Evolutionary conservation across 2,329 filamentous ascomycete species (phyloP).

Genomic region (Xylaria sp.): DNA sequence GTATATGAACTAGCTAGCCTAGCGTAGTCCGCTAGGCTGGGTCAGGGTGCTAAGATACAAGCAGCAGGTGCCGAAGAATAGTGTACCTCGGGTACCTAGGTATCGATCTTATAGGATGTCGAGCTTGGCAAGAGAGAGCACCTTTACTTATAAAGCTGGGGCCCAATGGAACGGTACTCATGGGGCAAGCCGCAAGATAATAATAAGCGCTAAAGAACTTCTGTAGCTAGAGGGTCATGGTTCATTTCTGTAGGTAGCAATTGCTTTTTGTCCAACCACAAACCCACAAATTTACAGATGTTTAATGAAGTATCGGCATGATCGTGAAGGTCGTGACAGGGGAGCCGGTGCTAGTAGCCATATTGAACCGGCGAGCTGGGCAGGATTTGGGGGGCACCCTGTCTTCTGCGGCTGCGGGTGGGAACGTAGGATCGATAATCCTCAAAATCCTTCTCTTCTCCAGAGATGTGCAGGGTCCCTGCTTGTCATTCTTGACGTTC

Average conservation of each 20-base stretch:
- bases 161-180: constrained; percentile 15
- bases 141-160: neutral
- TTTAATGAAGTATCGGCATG: neutral
- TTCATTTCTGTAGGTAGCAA: constrained; percentile 5
- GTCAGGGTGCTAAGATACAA: neutral
- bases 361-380: neutral
- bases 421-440: neutral
- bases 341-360: neutral
- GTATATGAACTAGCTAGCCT: neutral
- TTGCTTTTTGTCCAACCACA: constrained; percentile 13
- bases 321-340: neutral
- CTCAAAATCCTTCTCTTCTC: constrained; percentile 5
- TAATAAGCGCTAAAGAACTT: constrained; percentile 17
- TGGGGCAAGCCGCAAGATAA: constrained; percentile 10
- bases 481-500: neutral
- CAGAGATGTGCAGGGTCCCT: constrained; percentile 3
- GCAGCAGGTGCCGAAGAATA: neutral
- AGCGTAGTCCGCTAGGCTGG: neutral
- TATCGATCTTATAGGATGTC: neutral
- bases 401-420: constrained; percentile 5
- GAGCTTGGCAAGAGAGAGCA: constrained; percentile 11
- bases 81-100: too few relatives aligned
- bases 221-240: neutral
- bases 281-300: neutral
- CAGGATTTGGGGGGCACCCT: neutral